Percentiles rank a stretch among this genome's conserved stretches.
Evolutionary conservation across 805 yeast genomes (phyloP).

Genomic region (Schizosaccharomyces pombe): DNA sequence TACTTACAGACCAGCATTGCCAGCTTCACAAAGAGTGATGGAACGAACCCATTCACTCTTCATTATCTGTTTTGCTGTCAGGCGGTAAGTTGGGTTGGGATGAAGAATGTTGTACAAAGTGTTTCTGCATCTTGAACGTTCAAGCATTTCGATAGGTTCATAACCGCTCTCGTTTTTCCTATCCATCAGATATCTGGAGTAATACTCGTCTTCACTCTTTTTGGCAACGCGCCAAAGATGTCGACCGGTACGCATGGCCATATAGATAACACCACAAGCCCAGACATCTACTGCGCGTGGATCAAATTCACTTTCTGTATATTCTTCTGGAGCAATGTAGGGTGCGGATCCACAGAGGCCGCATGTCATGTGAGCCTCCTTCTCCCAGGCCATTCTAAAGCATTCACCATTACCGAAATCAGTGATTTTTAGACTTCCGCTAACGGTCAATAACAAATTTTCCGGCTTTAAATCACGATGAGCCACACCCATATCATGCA

Average conservation of each 20-base stretch:
- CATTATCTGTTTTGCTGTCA: slow-evolving; percentile 67
- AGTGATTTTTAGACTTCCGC: slow-evolving; percentile 44
- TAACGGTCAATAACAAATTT: slow-evolving; percentile 44
- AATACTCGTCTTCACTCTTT: slow-evolving; percentile 57
- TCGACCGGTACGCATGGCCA: slow-evolving; percentile 73
- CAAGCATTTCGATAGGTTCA: slow-evolving; percentile 69
- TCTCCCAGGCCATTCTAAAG: slow-evolving; percentile 75
- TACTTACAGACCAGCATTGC: slow-evolving; percentile 19
- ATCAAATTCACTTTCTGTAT: slow-evolving; percentile 33
- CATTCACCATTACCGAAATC: slow-evolving; percentile 88
- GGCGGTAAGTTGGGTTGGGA: slow-evolving; percentile 70
- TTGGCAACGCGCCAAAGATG: slow-evolving; percentile 74
- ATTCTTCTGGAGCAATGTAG: slow-evolving; percentile 83
- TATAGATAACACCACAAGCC: slow-evolving; percentile 63
- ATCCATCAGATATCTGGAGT: slow-evolving; percentile 45
- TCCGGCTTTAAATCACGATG: slow-evolving; percentile 87
- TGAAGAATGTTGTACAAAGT: slow-evolving; percentile 83
- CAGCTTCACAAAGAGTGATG: slow-evolving; percentile 55
- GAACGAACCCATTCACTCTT: slow-evolving; percentile 93
- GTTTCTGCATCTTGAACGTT: slow-evolving; percentile 72
- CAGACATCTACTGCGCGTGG: slow-evolving; percentile 68
- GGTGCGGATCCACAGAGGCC: slow-evolving; percentile 84
- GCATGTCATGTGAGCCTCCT: slow-evolving; percentile 35
- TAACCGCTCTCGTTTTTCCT: slow-evolving; percentile 69
- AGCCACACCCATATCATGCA: slow-evolving; percentile 82